Evolutionary conservation across 192 early-diverging fungal species (phyloP), one percentile per base, ranked within the genome.

Genomic region (Mortierella antarctica): DNA sequence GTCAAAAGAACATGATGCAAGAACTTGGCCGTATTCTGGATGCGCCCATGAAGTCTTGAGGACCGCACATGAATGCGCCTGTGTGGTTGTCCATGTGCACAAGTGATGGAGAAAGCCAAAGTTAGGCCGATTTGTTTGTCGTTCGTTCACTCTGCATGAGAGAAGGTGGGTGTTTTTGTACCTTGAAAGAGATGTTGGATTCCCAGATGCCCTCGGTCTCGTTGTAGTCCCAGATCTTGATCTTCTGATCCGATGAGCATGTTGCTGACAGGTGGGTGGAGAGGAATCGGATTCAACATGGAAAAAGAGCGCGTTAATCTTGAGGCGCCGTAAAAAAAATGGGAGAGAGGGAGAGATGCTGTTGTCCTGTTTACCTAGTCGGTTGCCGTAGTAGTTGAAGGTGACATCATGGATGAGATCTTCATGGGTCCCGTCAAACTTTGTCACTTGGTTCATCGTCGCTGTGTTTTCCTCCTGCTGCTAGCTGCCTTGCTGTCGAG

Each of bases 141-240:
- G n/a, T 20, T 47, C 7, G 50, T 48, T 41, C 8, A 75, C 39
- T 15, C 23, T 13, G 41, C 51, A 18, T 39, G 41, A n/a, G 0
- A 39, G 51, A 45, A 48, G 58, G 45, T 76, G 89, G 31, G 31
- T 31, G 31, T 31, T 2, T 31, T 31, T 3, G 31, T 31, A 31
- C 93, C 86, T 89, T 93, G 92, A 93, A 95, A 13, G 91, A 84
- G 71, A 94, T 94, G 74, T 89, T 93, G 17, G 91, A 81, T 57
- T 90, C 87, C 96, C 96, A 98, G 48, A 81, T 75, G 46, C 88
- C 87, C 1, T 83, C 87, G 10, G 88, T 83, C 56, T 93, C 89
- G 67, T 89, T 85, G 69, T 89, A 88, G 78, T 97, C 95, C 96
- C 96, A 98, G 23, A 99, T 91, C 88, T 99, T 99, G 76, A 99